Conservation (phyloP, 1,284 basidiomycete genomes). For the Ustilago loliicola region DNA sequence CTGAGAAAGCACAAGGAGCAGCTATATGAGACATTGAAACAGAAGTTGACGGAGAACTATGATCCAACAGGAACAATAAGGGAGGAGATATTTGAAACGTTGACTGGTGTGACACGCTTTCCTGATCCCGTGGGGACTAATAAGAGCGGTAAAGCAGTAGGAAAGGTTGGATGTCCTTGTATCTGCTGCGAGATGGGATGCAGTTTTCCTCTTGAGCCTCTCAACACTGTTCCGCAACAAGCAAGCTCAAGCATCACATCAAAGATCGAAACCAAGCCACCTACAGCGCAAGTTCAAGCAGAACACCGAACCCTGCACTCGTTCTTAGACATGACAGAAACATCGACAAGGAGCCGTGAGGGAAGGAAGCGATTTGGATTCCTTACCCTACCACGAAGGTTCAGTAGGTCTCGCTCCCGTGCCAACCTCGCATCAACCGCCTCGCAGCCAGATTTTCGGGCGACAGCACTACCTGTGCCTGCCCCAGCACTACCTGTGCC, state of each 20-base stretch:
- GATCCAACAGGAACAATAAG: conserved; percentile 35
- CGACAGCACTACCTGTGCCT: conserved; percentile 10
- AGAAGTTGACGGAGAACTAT: conserved; percentile 23
- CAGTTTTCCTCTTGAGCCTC: conserved; percentile 10
- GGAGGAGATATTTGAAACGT: conserved; percentile 27
- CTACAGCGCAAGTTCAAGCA: neutral
- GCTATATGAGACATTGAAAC: conserved; percentile 1
- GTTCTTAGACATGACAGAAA: conserved; percentile 29
- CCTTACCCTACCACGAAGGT: conserved; percentile 1
- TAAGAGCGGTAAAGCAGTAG: neutral
- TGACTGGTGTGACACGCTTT: conserved; percentile 32
- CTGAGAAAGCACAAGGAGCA: conserved; percentile 24
- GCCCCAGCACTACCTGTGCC: conserved; percentile 1
- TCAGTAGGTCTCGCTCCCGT: neutral
- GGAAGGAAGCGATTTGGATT: conserved; percentile 15
- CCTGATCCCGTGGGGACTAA: conserved; percentile 27
- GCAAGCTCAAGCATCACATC: too few relatives aligned
- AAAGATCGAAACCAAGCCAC: too few relatives aligned
- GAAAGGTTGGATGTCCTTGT: conserved; percentile 28
- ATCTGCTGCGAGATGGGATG: conserved; percentile 43
- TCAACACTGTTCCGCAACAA: too few relatives aligned
- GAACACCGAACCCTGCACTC: conserved; percentile 9
- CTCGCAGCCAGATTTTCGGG: neutral
- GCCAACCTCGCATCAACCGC: neutral
- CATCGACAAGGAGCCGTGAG: neutral